phyloP scores from a whole-genome alignment of 176 grass and related monocot genomes.

The Elymus sibiricus region DNA sequence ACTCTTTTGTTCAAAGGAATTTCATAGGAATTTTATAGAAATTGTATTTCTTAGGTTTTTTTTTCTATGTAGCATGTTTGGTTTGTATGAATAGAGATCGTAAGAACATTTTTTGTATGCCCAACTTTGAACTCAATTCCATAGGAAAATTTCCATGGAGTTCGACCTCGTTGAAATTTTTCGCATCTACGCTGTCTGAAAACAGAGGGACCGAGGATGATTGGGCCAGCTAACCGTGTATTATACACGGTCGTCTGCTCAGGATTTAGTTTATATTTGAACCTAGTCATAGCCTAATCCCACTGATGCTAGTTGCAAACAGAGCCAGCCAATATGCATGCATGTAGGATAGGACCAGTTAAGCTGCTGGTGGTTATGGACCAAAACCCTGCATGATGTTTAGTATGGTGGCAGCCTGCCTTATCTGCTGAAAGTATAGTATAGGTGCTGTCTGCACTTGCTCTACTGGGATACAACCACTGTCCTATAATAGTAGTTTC shows the following conservation, averaged over 20 bases:
- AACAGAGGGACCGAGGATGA: neutral
- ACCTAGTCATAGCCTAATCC: neutral
- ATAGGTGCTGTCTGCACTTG: no score
- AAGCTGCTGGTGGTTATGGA: neutral
- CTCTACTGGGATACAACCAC: no score
- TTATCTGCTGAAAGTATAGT: neutral
- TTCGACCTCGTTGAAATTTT: neutral
- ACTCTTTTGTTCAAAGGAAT: no score
- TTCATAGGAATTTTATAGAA: no score
- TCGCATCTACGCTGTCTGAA: neutral
- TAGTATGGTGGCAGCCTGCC: neutral
- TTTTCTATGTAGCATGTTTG: no score
- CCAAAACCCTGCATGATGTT: neutral
- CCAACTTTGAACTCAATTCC: no score
- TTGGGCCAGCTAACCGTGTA: neutral
- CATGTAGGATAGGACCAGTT: neutral
- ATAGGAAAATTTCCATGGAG: neutral
- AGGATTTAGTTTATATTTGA: neutral
- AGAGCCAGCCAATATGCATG: neutral
- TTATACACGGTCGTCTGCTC: neutral
- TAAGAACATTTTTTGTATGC: no score
- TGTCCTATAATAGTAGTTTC: no score
- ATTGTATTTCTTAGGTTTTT: no score
- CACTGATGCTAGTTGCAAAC: neutral
- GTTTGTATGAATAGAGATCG: no score